Base-by-base conservation (phyloP, 805 yeast genomes). In the Dipodascopsis tothii region DNA sequence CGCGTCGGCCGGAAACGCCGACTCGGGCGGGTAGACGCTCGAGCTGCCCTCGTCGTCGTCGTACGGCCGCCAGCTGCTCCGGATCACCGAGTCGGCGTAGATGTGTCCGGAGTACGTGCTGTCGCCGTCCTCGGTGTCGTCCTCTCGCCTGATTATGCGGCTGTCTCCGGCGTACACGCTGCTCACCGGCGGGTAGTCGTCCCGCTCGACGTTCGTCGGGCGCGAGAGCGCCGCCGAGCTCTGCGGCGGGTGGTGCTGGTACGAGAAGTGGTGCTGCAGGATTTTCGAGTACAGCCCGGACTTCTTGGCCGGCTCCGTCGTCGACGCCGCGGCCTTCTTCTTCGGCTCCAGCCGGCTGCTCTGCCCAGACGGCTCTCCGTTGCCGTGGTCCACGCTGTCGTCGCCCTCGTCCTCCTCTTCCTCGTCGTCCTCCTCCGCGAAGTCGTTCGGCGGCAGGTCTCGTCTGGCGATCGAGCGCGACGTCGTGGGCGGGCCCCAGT, bases 51-150 rank as follows among this genome's bases (percentile, higher is more conserved):
- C 51, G 2, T 47, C 51, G 7, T 40, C 50, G 7, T 40, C 48
- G 20, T 38, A 40, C 7, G 52, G 43, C 32, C 44, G 40, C 50
- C 50, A 48, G 25, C 50, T 48, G 32, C 52, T 45, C 2, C 40
- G 36, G 18, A 46, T 45, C 3, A 35, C 53, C n/a, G 48, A 47
- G 33, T 49, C 53, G 5, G 53, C 48, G 18, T 49, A 49, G 14
- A 48, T 21, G 20, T 48, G 51, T 16, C 51, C 51, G 3, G 52
- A 39, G 30, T 48, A 48, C 1, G 52, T 46, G 4, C 48, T 46
- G 5, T 32, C 22, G 48, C 43, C 43, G 5, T 20, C 19, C 6
- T 49, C 53, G 21, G 34, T 38, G 3, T n/a, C 47, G 4, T 42
- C 52, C 5, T 42, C 40, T n/a, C 28, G 11, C 14, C 30, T 9